Evolutionary conservation across 1,284 basidiomycete genomes (phyloP), one percentile per base, ranked within the genome.

Genomic region (Farysia itapuensis): DNA sequence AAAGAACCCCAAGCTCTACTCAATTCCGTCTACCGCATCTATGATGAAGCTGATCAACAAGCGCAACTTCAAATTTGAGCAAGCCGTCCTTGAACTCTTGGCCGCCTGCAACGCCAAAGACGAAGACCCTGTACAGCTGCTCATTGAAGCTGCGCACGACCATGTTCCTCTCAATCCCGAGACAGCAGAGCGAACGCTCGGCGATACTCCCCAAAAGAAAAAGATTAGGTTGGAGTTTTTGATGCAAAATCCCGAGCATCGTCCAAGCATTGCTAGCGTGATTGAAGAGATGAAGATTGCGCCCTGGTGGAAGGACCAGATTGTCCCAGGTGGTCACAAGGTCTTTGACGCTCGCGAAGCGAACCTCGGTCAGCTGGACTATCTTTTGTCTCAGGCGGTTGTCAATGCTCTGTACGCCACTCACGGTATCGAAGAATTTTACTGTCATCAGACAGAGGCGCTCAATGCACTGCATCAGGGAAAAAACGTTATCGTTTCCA

Each of bases 401-500:
- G 69, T 72, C 28, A 77, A 82, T 43, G 87, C 88, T 0, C 77
- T 93, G 19, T 70, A 77, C 35, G 77, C 80, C n/a, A 82, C 86
- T 1, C 81, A 86, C 43, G 83, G 82, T 23, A 89, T 93, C 24
- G 78, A 78, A 3, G 79, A 81, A 2, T 77, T 93, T 29, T 94
- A 91, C 71, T 80, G 80, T 4, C 91, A 94, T 64, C 90, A 94
- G 77, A 84, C 84, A 4, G 79, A 81, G 24, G 88, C 91, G 1
- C 86, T 94, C 53, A 82, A 84, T 52, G 84, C 85, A 0, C 79
- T 94, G 15, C 75, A 80, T 9, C 70, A 78, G 26, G 83, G 83
- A 5, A 82, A 82, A 40, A 82, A 90, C 74, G 89, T 92, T 19
- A 89, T 94, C 35, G 88, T 93, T 15, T 91, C 89, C 1, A 94